Evolutionary conservation across 352 stramenopile genomes (phyloP).

Genomic region (Globisporangium nagaii): DNA sequence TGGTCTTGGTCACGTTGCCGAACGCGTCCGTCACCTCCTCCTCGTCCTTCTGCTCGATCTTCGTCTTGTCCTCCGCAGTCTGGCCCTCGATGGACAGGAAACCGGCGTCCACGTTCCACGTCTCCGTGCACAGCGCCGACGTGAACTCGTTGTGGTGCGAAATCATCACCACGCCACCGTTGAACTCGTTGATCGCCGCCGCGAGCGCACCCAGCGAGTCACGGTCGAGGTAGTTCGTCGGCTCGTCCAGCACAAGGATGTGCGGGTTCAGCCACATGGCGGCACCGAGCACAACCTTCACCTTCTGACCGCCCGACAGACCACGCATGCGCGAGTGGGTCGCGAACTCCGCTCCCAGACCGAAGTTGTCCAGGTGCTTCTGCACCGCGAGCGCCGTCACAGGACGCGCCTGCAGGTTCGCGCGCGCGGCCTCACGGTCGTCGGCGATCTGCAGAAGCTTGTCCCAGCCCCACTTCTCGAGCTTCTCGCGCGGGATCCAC

Average conservation of each 20-base stretch:
- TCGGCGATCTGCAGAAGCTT: constrained; percentile 95
- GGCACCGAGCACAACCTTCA: constrained; percentile 97
- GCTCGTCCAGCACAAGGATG: constrained; percentile 94
- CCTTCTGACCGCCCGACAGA: constrained; percentile 98
- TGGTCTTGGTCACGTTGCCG: constrained; percentile 82
- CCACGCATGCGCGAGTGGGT: constrained; percentile 98
- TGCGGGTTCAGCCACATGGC: constrained; percentile 96
- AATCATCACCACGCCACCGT: constrained; percentile 97
- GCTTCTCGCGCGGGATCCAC: constrained; percentile 91
- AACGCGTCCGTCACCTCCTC: constrained; percentile 79
- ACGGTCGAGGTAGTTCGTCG: constrained; percentile 95
- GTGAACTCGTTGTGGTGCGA: constrained; percentile 98
- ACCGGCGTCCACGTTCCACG: constrained; percentile 92
- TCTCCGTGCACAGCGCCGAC: constrained; percentile 90
- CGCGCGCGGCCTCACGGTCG: constrained; percentile 91
- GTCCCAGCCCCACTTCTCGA: constrained; percentile 97
- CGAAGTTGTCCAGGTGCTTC: constrained; percentile 97
- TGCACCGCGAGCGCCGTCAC: constrained; percentile 95
- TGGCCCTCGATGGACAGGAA: constrained; percentile 84
- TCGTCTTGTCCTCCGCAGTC: constrained; percentile 82
- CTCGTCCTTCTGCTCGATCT: constrained; percentile 89
- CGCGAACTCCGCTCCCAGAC: constrained; percentile 94
- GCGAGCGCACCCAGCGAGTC: constrained; percentile 96
- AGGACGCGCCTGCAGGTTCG: constrained; percentile 91
- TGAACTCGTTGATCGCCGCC: constrained; percentile 95